A percentile compares a stretch with the other conserved stretches of the same genome.
Evolutionary conservation across 225 moss, liverwort and hornwort genomes (phyloP).

Genomic region (Bryum argenteum): DNA sequence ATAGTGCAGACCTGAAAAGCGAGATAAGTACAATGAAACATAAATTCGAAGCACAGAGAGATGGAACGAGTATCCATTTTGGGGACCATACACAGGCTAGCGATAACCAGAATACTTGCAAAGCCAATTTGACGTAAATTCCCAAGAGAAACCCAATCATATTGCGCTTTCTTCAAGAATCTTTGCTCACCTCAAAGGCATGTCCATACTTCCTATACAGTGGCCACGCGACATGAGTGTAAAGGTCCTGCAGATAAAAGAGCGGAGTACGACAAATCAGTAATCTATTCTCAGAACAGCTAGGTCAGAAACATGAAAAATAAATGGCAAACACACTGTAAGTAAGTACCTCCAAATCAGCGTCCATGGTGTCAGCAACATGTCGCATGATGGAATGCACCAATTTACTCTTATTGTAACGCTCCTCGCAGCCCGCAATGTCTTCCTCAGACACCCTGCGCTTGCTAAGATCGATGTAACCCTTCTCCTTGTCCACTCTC

Average conservation of each 20-base stretch:
- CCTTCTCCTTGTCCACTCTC: conserved; percentile 94
- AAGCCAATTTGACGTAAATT: not conserved
- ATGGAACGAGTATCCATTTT: not conserved
- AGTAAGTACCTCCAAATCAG: conserved; percentile 91
- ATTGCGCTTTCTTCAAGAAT: not conserved
- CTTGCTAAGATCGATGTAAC: conserved; percentile 97
- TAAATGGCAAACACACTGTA: no score
- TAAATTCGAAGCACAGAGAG: not conserved
- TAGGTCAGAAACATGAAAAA: not conserved
- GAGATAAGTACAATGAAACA: not conserved
- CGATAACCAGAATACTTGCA: not conserved
- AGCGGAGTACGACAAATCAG: conserved; percentile 1
- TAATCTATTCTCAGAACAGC: not conserved
- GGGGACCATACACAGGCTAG: not conserved
- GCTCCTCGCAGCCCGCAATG: conserved; percentile 84
- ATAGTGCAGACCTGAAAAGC: not conserved
- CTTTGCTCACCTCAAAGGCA: conserved; percentile 77
- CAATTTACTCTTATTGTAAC: conserved; percentile 96
- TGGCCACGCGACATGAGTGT: conserved; percentile 80
- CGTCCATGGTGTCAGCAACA: conserved; percentile 96
- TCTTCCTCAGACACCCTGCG: conserved; percentile 97
- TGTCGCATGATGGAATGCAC: conserved; percentile 98
- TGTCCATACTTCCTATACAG: conserved; percentile 88
- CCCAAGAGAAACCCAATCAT: not conserved
- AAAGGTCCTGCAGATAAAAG: conserved; percentile 63